Conservation (phyloP, 1,284 basidiomycete genomes). For the Rugiboletus extremiorientalis region DNA sequence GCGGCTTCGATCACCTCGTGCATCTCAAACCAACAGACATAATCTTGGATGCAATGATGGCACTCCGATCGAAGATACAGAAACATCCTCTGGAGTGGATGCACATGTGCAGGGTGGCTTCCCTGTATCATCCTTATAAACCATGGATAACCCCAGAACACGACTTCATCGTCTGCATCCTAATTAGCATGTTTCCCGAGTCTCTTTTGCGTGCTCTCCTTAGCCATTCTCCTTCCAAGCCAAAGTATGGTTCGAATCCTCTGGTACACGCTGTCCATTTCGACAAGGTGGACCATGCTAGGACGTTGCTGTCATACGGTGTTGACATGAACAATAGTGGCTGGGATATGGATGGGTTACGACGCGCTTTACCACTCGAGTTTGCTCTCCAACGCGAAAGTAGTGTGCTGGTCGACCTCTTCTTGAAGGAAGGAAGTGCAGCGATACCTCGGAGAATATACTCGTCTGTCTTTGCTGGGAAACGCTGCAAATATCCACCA, state of each 20-base stretch:
- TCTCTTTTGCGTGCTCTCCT: background rate
- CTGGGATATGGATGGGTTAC: background rate
- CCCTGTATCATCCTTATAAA: fast-evolving
- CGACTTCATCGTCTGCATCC: slow-evolving; percentile 5
- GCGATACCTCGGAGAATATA: background rate
- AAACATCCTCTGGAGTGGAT: no score
- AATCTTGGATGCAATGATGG: no score
- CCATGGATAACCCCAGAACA: background rate
- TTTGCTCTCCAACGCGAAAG: background rate
- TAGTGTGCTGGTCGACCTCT: background rate
- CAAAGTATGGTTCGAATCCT: slow-evolving; percentile 9
- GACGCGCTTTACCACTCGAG: background rate
- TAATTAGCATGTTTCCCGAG: background rate
- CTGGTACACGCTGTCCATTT: background rate
- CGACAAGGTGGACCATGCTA: background rate
- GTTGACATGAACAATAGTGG: background rate
- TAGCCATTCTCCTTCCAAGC: background rate
- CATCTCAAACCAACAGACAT: no score
- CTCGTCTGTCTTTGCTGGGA: background rate
- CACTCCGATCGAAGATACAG: no score
- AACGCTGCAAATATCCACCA: no score
- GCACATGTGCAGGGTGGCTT: background rate
- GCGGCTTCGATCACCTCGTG: no score
- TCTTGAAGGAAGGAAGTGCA: background rate
- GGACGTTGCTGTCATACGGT: slow-evolving; percentile 1